Percentiles rank a stretch among this genome's conserved stretches.
phyloP scores from a whole-genome alignment of 2,329 filamentous ascomycete species.

The Trichoderma simmonsii region DNA sequence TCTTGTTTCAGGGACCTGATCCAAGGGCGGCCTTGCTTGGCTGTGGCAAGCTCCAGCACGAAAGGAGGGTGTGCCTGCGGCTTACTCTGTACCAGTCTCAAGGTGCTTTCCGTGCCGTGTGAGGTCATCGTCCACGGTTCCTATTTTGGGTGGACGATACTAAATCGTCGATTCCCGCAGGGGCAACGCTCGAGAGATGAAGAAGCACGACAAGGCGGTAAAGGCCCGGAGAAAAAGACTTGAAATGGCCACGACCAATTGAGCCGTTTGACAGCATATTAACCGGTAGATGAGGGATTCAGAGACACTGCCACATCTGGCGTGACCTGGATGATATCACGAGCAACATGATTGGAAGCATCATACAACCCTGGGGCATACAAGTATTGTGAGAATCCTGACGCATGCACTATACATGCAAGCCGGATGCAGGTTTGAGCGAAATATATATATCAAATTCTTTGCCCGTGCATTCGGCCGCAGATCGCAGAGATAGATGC shows the following conservation, averaged over 20 bases:
- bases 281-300: conserved; percentile 18
- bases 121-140: conserved; percentile 10
- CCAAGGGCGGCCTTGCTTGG: background rate
- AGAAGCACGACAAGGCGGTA: background rate
- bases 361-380: background rate
- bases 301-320: conserved; percentile 15
- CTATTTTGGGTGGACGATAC: conserved; percentile 4
- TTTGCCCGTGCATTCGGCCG: conserved; percentile 3
- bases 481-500: conserved; percentile 6
- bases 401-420: conserved; percentile 15
- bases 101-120: background rate
- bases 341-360: conserved; percentile 15
- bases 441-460: conserved; percentile 14
- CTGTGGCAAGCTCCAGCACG: background rate
- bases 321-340: conserved; percentile 17
- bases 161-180: conserved; percentile 6
- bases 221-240: background rate
- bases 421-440: conserved; percentile 13
- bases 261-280: conserved; percentile 12
- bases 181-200: background rate
- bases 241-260: background rate
- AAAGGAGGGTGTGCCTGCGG: background rate
- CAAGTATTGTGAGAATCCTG: conserved; percentile 11
- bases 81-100: background rate
- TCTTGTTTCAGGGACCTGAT: conserved; percentile 3